Conservation (phyloP, 2,329 filamentous ascomycete genomes). For the Spiromastix sp. region DNA sequence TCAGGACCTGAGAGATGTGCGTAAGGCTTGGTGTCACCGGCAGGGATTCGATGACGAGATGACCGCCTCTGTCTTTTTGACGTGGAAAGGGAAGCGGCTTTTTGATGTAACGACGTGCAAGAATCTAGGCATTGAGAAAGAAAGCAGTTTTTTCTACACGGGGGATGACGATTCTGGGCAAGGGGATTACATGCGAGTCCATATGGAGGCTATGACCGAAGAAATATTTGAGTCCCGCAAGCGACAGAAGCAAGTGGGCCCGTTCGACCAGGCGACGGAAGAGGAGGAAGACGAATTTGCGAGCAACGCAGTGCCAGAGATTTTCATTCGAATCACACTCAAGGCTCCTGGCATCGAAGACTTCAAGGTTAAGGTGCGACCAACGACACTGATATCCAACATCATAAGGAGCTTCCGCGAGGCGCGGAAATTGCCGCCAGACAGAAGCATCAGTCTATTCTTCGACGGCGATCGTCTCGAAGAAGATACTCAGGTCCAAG, state of each 20-base stretch:
- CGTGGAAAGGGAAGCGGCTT: conserved; percentile 63
- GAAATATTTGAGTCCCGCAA: conserved; percentile 41
- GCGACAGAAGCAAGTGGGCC: conserved; percentile 11
- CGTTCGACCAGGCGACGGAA: conserved; percentile 12
- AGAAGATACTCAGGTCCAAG: conserved; percentile 48
- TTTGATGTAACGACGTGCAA: conserved; percentile 67
- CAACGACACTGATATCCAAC: conserved; percentile 48
- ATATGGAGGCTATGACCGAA: conserved; percentile 67
- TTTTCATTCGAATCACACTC: conserved; percentile 36
- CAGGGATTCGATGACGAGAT: conserved; percentile 45
- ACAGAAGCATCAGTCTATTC: conserved; percentile 49
- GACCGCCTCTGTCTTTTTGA: conserved; percentile 57
- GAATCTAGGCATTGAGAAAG: conserved; percentile 50
- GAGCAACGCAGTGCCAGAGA: conserved; percentile 14
- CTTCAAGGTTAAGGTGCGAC: conserved; percentile 36
- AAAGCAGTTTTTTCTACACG: conserved; percentile 38
- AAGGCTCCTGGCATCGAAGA: conserved; percentile 42
- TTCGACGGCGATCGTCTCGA: conserved; percentile 69
- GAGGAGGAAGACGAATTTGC: conserved; percentile 10
- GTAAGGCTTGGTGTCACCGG: conserved; percentile 57
- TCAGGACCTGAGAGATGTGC: conserved; percentile 57
- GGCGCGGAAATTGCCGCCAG: conserved; percentile 40
- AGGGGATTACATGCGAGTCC: conserved; percentile 41
- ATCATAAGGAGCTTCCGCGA: conserved; percentile 54
- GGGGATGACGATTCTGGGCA: background rate